Evolutionary conservation across 1,139 yeast genomes (phyloP).

Genomic region (Lodderomyces pseudojiufengensis): DNA sequence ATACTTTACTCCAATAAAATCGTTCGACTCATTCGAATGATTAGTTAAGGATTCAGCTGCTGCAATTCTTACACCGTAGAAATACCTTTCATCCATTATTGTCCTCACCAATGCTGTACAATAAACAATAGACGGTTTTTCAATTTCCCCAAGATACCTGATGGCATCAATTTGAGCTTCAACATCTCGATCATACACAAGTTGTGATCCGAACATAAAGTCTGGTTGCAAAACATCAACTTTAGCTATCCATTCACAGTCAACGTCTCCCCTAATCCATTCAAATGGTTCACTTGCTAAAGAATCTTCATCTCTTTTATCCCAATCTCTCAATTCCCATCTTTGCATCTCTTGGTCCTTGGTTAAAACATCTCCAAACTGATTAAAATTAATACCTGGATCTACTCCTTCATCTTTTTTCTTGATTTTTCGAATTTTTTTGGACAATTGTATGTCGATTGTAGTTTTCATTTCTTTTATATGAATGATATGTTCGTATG

Average conservation of each 20-base stretch:
- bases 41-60: conserved; percentile 79
- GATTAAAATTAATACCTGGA: conserved; percentile 42
- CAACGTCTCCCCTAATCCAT: conserved; percentile 96
- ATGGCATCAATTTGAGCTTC: conserved; percentile 92
- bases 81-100: conserved; percentile 78
- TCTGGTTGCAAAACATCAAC: conserved; percentile 85
- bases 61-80: conserved; percentile 82
- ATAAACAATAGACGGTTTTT: conserved; percentile 58
- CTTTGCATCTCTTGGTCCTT: conserved; percentile 54
- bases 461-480: conserved; percentile 81
- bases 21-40: conserved; percentile 58
- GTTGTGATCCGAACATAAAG: conserved; percentile 90
- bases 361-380: conserved; percentile 76
- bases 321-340: conserved; percentile 79
- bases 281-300: conserved; percentile 82
- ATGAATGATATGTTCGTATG: conserved; percentile 95
- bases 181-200: conserved; percentile 92
- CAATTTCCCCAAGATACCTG: conserved; percentile 59
- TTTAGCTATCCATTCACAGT: conserved; percentile 92
- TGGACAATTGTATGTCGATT: conserved; percentile 90
- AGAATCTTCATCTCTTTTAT: conserved; percentile 63
- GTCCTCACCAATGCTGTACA: conserved; percentile 81
- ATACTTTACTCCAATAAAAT: conserved; percentile 70
- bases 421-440: conserved; percentile 77
- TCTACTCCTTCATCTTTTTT: conserved; percentile 51